phyloP scores from a whole-genome alignment of 768 basidiomycete genomes.

The Cantharellus anzutake region DNA sequence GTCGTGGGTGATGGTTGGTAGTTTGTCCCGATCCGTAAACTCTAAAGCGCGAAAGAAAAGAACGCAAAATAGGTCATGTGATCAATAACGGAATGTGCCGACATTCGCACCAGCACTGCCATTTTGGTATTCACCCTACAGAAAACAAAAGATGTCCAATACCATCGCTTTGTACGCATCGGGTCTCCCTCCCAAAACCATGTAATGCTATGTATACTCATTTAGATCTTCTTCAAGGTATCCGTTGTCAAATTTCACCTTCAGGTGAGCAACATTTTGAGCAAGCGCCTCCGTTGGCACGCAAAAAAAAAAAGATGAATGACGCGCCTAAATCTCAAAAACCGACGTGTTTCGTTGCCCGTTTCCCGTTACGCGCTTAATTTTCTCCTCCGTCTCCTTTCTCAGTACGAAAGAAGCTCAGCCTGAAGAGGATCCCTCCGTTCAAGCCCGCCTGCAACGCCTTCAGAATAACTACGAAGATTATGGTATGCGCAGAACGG shows the following conservation, averaged over 20 bases:
- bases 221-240: slow-evolving; percentile 28
- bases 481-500: slow-evolving; percentile 89
- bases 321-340: too few relatives aligned
- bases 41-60: too few relatives aligned
- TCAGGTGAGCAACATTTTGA: slow-evolving; percentile 34
- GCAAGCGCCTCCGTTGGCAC: too few relatives aligned
- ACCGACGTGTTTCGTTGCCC: not conserved
- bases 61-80: too few relatives aligned
- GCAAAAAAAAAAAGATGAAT: too few relatives aligned
- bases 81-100: too few relatives aligned
- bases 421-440: slow-evolving; percentile 93
- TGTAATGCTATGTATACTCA: not conserved
- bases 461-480: slow-evolving; percentile 94
- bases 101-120: too few relatives aligned
- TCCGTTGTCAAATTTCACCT: slow-evolving; percentile 79
- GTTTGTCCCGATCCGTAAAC: too few relatives aligned
- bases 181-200: too few relatives aligned
- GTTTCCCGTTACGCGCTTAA: not conserved
- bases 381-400: too few relatives aligned
- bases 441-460: slow-evolving; percentile 82
- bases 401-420: slow-evolving; percentile 86
- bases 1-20: too few relatives aligned
- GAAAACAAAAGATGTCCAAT: slow-evolving; percentile 10
- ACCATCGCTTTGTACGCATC: slow-evolving; percentile 13
- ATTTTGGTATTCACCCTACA: too few relatives aligned